Percentiles rank a stretch among this genome's conserved stretches.
These are phyloP conservation scores for Candida pini DNA, from an alignment of 805 yeast species.

Conservation along the genomic window DNA sequence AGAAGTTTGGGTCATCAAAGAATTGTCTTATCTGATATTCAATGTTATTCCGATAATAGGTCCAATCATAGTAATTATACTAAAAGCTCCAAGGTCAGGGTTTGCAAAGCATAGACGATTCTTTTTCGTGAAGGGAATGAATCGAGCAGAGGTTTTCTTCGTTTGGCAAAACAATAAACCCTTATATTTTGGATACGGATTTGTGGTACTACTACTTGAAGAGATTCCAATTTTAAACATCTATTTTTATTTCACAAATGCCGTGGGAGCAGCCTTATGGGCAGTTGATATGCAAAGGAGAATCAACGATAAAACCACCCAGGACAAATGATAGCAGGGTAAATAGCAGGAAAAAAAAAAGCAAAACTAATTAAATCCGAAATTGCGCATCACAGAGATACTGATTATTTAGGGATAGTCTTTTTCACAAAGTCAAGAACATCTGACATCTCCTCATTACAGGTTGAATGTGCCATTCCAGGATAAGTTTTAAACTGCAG, in stretches of 20 bases:
- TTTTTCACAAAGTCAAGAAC: constrained; percentile 40
- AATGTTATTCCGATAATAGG: constrained; percentile 55
- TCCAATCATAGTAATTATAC: constrained; percentile 43
- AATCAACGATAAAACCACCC: background rate
- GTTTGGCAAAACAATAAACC: constrained; percentile 30
- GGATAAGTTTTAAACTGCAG: constrained; percentile 49
- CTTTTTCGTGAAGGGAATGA: constrained; percentile 49
- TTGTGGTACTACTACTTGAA: constrained; percentile 46
- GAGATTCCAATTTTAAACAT: constrained; percentile 48
- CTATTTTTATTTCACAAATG: constrained; percentile 52
- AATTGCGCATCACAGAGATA: background rate
- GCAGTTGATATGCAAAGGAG: constrained; percentile 36
- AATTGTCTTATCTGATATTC: constrained; percentile 31
- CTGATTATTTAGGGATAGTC: constrained; percentile 15
- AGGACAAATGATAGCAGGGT: too few species aligned
- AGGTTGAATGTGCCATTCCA: constrained; percentile 65
- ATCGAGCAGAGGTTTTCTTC: constrained; percentile 34
- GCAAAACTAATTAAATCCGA: background rate
- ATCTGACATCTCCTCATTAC: constrained; percentile 60
- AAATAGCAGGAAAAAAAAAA: background rate
- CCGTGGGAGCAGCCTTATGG: constrained; percentile 64
- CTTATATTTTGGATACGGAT: constrained; percentile 44
- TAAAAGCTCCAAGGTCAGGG: constrained; percentile 53
- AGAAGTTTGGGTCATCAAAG: constrained; percentile 36
- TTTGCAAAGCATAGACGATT: constrained; percentile 48